Base-by-base conservation (phyloP, 2,329 filamentous ascomycete species). In the Elsinoe fawcettii region DNA sequence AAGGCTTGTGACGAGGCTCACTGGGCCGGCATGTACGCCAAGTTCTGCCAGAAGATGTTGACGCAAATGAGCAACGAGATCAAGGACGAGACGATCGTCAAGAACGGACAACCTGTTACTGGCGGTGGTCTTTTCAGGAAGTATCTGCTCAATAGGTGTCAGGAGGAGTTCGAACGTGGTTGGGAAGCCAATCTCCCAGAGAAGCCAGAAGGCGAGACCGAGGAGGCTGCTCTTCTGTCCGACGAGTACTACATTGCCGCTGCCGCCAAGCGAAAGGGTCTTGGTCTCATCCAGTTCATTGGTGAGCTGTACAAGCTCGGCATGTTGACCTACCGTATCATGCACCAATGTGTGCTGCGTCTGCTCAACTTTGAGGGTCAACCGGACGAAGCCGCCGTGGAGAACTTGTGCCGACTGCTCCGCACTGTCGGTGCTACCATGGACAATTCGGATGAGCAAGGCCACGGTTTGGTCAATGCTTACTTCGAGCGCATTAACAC, bases 301-400 rank as follows among this genome's bases (percentile, higher is more conserved):
- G 93, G 93, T 77, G 93, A 99, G 75, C 83, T 99, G 46, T 99
- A 95, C 83, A 99, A 97, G 80, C 84, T 99, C 60, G 86, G 87
- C 71, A 99, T 99, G 93, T 82, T 99, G 73, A 99, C 93, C 60
- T 89, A 96, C 73, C 88, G 92, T 71, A 99, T 99, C 75, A 99
- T 99, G 93, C 92, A 99, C 77, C 90, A 96, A 74, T 99, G 93
- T 81, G 90, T 99, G 25, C 86, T 90, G 77, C 96, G 95, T 75
- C 82, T 99, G 62, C 88, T 99, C 64, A 92, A 99, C 75, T 97
- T 95, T 73, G 87, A 92, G 68, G 90, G 89, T 61, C 77, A 90
- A 60, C 93, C 93, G 44, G 93, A 99, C 66, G 93, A 99, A 75
- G 88, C 92, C 56, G 91, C 96, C 72, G 87, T 99, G 60, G 93